Base-by-base conservation (phyloP, 1,284 basidiomycete species). In the Butyriboletus appendiculatus region DNA sequence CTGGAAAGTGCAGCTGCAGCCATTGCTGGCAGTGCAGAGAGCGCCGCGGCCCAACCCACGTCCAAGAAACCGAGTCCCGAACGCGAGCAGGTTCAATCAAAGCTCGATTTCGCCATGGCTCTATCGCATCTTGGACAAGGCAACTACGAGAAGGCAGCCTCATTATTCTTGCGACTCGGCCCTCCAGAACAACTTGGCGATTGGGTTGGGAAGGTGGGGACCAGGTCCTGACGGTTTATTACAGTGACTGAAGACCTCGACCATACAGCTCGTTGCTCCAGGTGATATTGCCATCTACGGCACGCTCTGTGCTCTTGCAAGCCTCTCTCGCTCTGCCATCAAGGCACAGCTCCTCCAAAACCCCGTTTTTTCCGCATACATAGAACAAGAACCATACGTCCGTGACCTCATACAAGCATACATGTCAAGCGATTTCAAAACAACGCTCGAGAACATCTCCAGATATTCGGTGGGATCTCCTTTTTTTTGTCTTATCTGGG, bases 241-340 rank as follows among this genome's bases (percentile, higher is more conserved):
- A 39, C n/a, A 8, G 7, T 33, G 10, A 35, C 52, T 56, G 14
- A 56, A 4, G 12, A 28, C 3, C n/a, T 34, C 28, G 20, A 34
- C 33, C 32, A 8, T n/a, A 14, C 47, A 93, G 85, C 78, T 94
- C 41, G 75, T 94, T 41, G 80, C 90, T 1, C 81, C 87, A 0
- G 81, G 81, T 1, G 94, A 96, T 66, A 84, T 96, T 42, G 92
- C 91, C 4, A 82, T 94, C 37, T 96, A 93, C 65, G 88, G 86
- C 8, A 85, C 85, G 0, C 73, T 96, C 0, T 94, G 91, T 62
- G 87, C 89, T 2, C 78, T 96, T 12, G 88, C 92, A 0, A 88
- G 82, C 33, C 79, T 93, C 59, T 74, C 82, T 11, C 84, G 94
- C 4, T 75, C 80, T 0, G 75, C 79, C n/a, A 84, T 95, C 70